Percentiles rank a stretch among this genome's conserved stretches.
These are phyloP conservation scores for Bremia lactucae DNA, from an alignment of 352 stramenopile species.

Conservation along the genomic window DNA sequence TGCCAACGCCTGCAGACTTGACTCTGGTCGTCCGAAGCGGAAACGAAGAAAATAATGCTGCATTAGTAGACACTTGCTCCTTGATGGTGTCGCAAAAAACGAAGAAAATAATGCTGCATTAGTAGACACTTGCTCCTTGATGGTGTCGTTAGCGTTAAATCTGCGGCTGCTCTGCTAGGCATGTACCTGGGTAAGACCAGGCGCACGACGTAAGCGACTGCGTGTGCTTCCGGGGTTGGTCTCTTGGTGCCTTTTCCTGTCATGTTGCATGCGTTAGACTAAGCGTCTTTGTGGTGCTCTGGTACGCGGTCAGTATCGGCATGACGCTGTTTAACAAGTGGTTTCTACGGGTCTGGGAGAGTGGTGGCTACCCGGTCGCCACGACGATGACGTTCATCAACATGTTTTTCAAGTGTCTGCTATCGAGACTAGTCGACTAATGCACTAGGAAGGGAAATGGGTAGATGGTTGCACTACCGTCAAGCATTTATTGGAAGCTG, in stretches of 20 bases:
- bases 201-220: slow-evolving; percentile 13
- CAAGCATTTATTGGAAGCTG: slow-evolving; percentile 45
- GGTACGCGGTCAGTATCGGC: slow-evolving; percentile 77
- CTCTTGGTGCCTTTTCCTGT: slow-evolving; percentile 16
- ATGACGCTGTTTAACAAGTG: slow-evolving; percentile 84
- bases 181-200: slow-evolving; percentile 24
- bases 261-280: slow-evolving; percentile 49
- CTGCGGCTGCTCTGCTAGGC: slow-evolving; percentile 31
- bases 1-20: slow-evolving; percentile 10
- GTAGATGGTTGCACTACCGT: slow-evolving; percentile 25
- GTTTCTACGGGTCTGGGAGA: slow-evolving; percentile 64
- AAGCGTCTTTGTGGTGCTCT: slow-evolving; percentile 59
- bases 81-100: slow-evolving; percentile 39
- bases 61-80: slow-evolving; percentile 44
- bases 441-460: slow-evolving; percentile 23
- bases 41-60: slow-evolving; percentile 41
- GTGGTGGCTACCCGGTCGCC: slow-evolving; percentile 58
- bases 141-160: slow-evolving; percentile 40
- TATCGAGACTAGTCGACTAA: slow-evolving; percentile 45
- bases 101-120: slow-evolving; percentile 45
- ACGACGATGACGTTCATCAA: slow-evolving; percentile 75
- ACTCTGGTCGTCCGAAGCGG: not conserved
- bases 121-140: slow-evolving; percentile 44
- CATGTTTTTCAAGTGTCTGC: slow-evolving; percentile 67
- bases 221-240: slow-evolving; percentile 5